These are phyloP conservation scores for Hypericum androsaemum DNA, from an alignment of 345 rosid genomes.

Conservation along the genomic window DNA sequence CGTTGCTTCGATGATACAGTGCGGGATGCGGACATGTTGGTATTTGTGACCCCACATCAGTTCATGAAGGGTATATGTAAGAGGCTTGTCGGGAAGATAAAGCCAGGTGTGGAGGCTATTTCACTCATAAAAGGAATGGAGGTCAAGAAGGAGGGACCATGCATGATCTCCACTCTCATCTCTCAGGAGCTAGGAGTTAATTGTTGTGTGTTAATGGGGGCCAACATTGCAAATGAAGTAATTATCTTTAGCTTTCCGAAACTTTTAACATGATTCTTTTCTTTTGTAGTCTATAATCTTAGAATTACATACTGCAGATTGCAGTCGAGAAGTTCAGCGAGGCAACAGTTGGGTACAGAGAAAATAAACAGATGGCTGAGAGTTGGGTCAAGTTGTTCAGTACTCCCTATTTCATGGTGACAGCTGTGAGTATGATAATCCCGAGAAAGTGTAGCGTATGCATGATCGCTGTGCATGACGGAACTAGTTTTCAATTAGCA, in stretches of 20 bases:
- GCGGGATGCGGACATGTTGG: constrained; percentile 79
- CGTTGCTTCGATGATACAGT: constrained; percentile 31
- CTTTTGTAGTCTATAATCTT: neutral
- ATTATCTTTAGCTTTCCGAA: constrained; percentile 4
- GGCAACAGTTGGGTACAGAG: constrained; percentile 87
- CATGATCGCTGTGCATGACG: neutral
- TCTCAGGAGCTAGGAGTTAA: constrained; percentile 60
- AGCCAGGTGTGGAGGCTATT: constrained; percentile 57
- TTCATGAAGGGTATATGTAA: constrained; percentile 84
- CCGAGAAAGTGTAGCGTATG: neutral
- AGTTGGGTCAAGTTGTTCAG: constrained; percentile 84
- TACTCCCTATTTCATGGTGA: constrained; percentile 78
- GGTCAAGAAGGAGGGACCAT: constrained; percentile 84
- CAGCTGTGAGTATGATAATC: constrained; percentile 44
- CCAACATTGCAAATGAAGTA: constrained; percentile 94
- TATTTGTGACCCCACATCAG: constrained; percentile 91
- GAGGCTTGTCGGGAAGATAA: constrained; percentile 60
- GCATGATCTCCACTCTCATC: constrained; percentile 83
- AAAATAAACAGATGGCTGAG: constrained; percentile 51
- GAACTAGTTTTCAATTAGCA: neutral
- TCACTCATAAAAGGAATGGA: constrained; percentile 98
- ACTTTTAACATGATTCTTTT: neutral
- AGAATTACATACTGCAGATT: constrained; percentile 37
- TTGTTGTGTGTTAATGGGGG: constrained; percentile 93
- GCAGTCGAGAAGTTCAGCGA: constrained; percentile 90